Conservation (phyloP, 257 asterid genomes). For the Striga asiatica region DNA sequence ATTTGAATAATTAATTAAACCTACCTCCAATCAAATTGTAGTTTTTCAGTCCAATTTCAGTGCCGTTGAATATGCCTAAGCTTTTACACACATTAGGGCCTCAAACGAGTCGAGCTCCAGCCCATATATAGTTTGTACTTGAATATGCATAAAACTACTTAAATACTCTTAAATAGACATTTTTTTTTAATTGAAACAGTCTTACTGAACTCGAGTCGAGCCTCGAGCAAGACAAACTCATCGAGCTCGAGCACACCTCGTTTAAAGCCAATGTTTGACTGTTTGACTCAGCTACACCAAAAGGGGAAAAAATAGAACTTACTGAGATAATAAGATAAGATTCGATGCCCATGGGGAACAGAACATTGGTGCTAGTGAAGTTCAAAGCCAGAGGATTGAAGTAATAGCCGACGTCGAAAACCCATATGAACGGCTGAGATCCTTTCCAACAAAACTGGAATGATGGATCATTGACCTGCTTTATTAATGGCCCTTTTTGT, state of each 20-base stretch:
- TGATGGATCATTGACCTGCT: no score
- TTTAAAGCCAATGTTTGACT: no score
- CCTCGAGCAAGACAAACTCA: no score
- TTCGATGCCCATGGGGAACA: slow-evolving; percentile 52
- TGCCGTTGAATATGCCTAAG: slow-evolving; percentile 81
- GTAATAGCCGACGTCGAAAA: slow-evolving; percentile 29
- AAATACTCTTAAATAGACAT: no score
- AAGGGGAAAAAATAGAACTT: slow-evolving; percentile 25
- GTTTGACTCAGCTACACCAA: no score
- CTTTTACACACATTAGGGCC: background rate
- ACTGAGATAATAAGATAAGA: slow-evolving; percentile 70
- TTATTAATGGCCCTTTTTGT: no score
- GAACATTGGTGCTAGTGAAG: slow-evolving; percentile 46
- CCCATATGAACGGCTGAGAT: slow-evolving; percentile 56
- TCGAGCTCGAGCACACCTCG: no score
- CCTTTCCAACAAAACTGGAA: slow-evolving; percentile 99
- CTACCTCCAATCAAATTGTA: slow-evolving; percentile 77
- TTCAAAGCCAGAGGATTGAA: slow-evolving; percentile 61
- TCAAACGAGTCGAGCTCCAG: no score
- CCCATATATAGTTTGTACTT: no score
- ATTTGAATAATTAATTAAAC: background rate
- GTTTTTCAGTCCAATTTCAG: slow-evolving; percentile 50
- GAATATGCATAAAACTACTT: no score
- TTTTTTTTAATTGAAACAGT: no score
- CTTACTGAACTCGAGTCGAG: no score